Conservation (phyloP, 768 basidiomycete species). For the Epithele typhae region DNA sequence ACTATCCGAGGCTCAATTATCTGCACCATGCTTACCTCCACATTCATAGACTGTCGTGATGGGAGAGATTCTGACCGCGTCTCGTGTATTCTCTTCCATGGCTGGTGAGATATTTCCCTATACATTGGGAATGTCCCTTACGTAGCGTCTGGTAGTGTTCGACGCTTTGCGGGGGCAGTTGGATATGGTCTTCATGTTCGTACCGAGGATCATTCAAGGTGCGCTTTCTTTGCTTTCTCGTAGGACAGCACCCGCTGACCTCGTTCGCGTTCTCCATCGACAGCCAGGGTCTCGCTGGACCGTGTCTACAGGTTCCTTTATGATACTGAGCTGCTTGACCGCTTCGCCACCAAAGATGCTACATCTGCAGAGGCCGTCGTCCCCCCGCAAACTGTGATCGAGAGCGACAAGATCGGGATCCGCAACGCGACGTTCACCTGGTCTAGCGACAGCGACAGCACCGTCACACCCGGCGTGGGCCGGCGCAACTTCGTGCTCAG, state of each 20-base stretch:
- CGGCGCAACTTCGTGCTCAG: conserved; percentile 45
- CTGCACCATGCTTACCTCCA: too few relatives aligned
- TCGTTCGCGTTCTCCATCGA: neutral
- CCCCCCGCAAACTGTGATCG: conserved; percentile 1
- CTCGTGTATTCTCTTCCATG: conserved; percentile 37
- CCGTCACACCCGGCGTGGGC: conserved; percentile 26
- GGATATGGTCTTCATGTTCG: conserved; percentile 28
- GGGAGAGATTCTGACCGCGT: conserved; percentile 35
- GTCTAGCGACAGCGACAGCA: conserved; percentile 36
- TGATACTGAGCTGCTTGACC: conserved; percentile 48
- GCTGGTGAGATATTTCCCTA: conserved; percentile 16
- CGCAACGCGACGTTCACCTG: conserved; percentile 55
- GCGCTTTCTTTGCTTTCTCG: too few relatives aligned
- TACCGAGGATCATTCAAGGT: conserved; percentile 28
- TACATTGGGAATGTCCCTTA: neutral
- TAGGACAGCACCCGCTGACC: conserved; percentile 24
- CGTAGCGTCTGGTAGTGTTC: conserved; percentile 37
- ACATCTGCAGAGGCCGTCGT: conserved; percentile 9
- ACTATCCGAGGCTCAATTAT: too few relatives aligned
- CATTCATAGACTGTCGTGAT: conserved; percentile 32
- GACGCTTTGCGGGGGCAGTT: conserved; percentile 54
- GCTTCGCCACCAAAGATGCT: conserved; percentile 23
- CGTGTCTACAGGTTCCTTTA: conserved; percentile 48
- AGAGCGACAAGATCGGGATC: conserved; percentile 44
- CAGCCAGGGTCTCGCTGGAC: conserved; percentile 62